Base-by-base conservation (phyloP, 2,329 filamentous ascomycete species). In the Cordyceps cicadae region DNA sequence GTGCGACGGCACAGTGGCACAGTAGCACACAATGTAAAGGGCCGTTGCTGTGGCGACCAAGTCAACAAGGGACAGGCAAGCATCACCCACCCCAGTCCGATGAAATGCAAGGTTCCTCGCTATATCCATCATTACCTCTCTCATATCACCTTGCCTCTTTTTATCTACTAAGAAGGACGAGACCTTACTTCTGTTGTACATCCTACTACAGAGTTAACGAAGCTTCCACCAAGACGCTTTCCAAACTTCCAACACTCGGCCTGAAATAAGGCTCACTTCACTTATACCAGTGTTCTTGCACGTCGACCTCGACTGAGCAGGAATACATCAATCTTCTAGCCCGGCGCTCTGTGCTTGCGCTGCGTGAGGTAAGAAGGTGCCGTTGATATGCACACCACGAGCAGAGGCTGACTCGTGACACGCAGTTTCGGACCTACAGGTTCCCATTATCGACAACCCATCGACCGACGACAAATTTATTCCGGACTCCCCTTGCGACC, bases 331-430 rank as follows among this genome's bases (percentile, higher is more conserved):
- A 68, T 71, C 65, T 66, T 70, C 69, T 77, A 81, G 86, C 87
- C 88, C 87, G 87, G 87, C 87, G 85, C 83, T 81, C 84, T 86
- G 85, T 76, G 87, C 86, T 89, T 88, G 87, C 86, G 82, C 86
- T 90, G 87, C 87, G 87, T 87, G 87, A 92, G 87, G 88, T 91
- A 74, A 67, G 77, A 52, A 24, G 29, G 50, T 37, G 32, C n/a
- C 26, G 59, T 51, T 37, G 48, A 51, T 34, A 37, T 21, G 17
- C 39, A 17, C 21, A 48, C 19, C 15, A 43, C 57, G 62, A 66
- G 54, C 21, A 58, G 51, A 41, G 59, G 62, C 72, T 75, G 64
- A 76, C 65, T 8, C 59, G 53, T 55, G 19, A 15, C 29, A 29
- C 15, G 8, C 65, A 76, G 75, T 76, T 76, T 76, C 75, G 75